A percentile compares a stretch with the other conserved stretches of the same genome.
Conservation (phyloP, 139 green algal genomes). For the Chlamydomonas incerta region DNA sequence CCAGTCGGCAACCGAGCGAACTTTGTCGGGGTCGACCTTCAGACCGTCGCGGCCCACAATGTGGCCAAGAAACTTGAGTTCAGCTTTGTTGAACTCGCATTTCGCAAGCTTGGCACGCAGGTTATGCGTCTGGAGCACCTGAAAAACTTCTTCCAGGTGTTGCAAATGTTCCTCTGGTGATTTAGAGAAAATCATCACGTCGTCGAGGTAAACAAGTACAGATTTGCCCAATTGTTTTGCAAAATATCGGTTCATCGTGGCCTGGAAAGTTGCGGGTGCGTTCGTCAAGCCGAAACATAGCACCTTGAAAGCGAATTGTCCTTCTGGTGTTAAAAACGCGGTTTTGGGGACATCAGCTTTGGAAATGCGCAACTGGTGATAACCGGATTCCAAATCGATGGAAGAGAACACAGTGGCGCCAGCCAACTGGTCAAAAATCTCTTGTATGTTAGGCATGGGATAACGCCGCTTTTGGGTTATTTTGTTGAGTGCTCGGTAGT, state of each 20-base stretch:
- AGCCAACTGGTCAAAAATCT: slow-evolving; percentile 51
- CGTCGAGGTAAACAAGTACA: slow-evolving; percentile 75
- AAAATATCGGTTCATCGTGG: slow-evolving; percentile 59
- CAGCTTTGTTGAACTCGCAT: too few species aligned
- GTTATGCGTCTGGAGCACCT: slow-evolving; percentile 65
- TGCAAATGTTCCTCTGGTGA: slow-evolving; percentile 52
- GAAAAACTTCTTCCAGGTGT: slow-evolving; percentile 62
- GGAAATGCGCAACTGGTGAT: slow-evolving; percentile 49
- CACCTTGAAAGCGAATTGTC: slow-evolving; percentile 58
- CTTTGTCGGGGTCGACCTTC: slow-evolving; percentile 47
- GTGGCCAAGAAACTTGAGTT: too few species aligned
- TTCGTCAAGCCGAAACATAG: slow-evolving; percentile 67
- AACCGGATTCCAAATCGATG: slow-evolving; percentile 49
- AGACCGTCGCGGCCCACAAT: too few species aligned
- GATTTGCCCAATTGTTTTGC: slow-evolving; percentile 51
- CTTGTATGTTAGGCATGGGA: slow-evolving; percentile 65
- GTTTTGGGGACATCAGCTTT: slow-evolving; percentile 50
- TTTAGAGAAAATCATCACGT: slow-evolving; percentile 71
- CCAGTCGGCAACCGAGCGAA: slow-evolving; percentile 51
- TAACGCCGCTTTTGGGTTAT: slow-evolving; percentile 53
- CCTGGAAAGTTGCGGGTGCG: slow-evolving; percentile 64
- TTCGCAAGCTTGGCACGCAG: slow-evolving; percentile 54
- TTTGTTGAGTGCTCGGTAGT: slow-evolving; percentile 51
- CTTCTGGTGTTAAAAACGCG: slow-evolving; percentile 51
- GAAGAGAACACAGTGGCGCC: slow-evolving; percentile 41